Evolutionary conservation across 1,284 basidiomycete genomes (phyloP), one percentile per base, ranked within the genome.

Genomic region (Boletus hoseneyae): DNA sequence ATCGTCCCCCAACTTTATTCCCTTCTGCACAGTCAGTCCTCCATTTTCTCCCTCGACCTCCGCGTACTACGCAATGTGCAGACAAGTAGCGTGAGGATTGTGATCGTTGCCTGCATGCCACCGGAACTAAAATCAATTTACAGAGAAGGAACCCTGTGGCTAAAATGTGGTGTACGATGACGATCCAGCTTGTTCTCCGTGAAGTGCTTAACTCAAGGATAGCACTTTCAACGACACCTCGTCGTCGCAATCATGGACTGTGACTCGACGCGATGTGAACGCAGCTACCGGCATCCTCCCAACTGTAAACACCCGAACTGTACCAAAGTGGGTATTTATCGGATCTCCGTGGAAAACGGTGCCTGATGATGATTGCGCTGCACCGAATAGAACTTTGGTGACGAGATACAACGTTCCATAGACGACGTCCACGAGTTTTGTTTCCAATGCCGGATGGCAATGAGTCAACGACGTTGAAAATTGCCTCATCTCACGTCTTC

Each of bases 201-300:
- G 21, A 29, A 23, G 37, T 18, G 29, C 44, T 53, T 49, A 47
- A 53, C 45, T 37, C 10, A 7, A 25, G 50, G 30, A 34, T 57
- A 87, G 85, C 84, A 87, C 63, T 87, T 87, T 64, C 84, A 87
- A 67, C 77, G 85, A 48, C 83, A 86, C 57, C 64, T 82, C 36
- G 75, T 87, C 52, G 71, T 79, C 40, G 85, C 82, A 45, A 83
- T 87, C 66, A 71, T 82, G 66, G 84, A 87, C 62, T 87, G 84
- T 69, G 78, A 73, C 64, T 80, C 77, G 21, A 59, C 61, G 30
- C 74, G 70, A 37, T 88, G 85, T 68, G 79, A 83, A 65, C 73
- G 75, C 58, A 87, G 85, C 59, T 76, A 77, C 50, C 71, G 71
- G 56, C 85, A 88, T 62, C 74, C 77, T 11, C 76, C 66, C 51